A percentile compares a stretch with the other conserved stretches of the same genome.
Evolutionary conservation across 2,329 filamentous ascomycete species (phyloP).

Genomic region (Parastagonospora avenae): DNA sequence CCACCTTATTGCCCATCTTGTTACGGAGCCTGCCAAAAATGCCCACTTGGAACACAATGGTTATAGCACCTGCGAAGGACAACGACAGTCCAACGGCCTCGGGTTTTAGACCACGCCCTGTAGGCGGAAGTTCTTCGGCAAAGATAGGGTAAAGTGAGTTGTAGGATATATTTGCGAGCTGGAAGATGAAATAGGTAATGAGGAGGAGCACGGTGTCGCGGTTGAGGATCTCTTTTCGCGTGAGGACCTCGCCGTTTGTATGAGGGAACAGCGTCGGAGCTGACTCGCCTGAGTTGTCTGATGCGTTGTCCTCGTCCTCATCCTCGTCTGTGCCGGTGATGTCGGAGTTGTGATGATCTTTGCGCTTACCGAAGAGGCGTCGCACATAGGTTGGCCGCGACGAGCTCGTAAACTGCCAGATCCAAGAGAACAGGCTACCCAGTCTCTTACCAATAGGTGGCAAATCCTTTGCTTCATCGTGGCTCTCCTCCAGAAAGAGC

Average conservation of each 20-base stretch:
- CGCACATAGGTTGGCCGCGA: slow-evolving; percentile 65
- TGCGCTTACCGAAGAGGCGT: slow-evolving; percentile 36
- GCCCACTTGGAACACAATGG: slow-evolving; percentile 88
- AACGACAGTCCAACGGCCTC: slow-evolving; percentile 84
- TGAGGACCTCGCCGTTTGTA: slow-evolving; percentile 49
- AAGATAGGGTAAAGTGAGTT: slow-evolving; percentile 97
- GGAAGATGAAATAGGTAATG: slow-evolving; percentile 87
- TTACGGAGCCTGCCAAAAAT: slow-evolving; percentile 80
- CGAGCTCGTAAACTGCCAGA: slow-evolving; percentile 71
- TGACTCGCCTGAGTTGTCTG: slow-evolving; percentile 36
- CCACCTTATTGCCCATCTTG: slow-evolving; percentile 81
- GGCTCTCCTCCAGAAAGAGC: slow-evolving; percentile 86
- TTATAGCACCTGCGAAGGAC: slow-evolving; percentile 81
- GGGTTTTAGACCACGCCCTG: slow-evolving; percentile 75
- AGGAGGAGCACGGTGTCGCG: slow-evolving; percentile 82
- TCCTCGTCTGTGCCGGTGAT: slow-evolving; percentile 45
- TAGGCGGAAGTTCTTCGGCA: slow-evolving; percentile 73
- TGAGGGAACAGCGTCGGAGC: slow-evolving; percentile 51
- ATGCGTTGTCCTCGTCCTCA: slow-evolving; percentile 53
- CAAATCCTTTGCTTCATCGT: slow-evolving; percentile 68
- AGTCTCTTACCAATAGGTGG: slow-evolving; percentile 65
- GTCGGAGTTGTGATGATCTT: slow-evolving; percentile 30
- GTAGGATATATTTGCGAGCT: slow-evolving; percentile 91
- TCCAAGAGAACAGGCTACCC: slow-evolving; percentile 66
- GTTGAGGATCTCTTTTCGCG: slow-evolving; percentile 69